Evolutionary conservation across 352 stramenopile species (phyloP).

Genomic region (Aphanomyces astaci): DNA sequence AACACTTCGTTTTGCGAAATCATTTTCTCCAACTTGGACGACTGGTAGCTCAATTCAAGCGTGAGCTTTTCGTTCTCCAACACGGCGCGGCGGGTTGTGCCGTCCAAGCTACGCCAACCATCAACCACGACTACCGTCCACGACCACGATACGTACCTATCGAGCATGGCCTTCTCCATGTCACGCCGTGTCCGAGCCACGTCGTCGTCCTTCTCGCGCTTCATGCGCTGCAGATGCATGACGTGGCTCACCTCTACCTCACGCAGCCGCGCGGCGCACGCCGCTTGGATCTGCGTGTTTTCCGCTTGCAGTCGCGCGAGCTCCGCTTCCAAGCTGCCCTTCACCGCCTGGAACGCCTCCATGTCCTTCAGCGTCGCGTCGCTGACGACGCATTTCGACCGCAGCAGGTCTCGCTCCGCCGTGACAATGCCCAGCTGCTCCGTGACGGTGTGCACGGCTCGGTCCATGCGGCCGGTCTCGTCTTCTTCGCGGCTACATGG

Average conservation of each 20-base stretch:
- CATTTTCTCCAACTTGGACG: slow-evolving; percentile 43
- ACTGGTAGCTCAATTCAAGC: slow-evolving; percentile 55
- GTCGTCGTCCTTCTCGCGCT: background rate
- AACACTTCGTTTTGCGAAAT: slow-evolving; percentile 43
- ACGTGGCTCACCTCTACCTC: background rate
- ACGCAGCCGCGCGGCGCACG: background rate
- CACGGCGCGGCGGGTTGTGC: slow-evolving; percentile 52
- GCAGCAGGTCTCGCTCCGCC: background rate
- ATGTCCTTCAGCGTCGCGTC: slow-evolving; percentile 5
- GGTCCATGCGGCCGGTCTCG: background rate
- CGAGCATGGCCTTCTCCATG: slow-evolving; percentile 6
- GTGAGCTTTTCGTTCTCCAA: slow-evolving; percentile 58
- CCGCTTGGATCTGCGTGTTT: background rate
- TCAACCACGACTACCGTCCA: background rate
- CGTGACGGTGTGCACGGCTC: background rate
- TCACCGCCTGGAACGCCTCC: background rate
- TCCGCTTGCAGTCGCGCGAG: background rate
- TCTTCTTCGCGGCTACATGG: background rate
- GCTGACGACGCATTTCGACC: background rate
- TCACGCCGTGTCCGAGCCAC: background rate
- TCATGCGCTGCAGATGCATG: slow-evolving; percentile 10
- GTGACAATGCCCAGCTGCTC: background rate
- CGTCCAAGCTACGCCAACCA: slow-evolving; percentile 35
- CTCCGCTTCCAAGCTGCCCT: background rate
- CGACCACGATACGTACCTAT: background rate